Base-by-base conservation (phyloP, 331 rosid species). In the Rosa hybrid region DNA sequence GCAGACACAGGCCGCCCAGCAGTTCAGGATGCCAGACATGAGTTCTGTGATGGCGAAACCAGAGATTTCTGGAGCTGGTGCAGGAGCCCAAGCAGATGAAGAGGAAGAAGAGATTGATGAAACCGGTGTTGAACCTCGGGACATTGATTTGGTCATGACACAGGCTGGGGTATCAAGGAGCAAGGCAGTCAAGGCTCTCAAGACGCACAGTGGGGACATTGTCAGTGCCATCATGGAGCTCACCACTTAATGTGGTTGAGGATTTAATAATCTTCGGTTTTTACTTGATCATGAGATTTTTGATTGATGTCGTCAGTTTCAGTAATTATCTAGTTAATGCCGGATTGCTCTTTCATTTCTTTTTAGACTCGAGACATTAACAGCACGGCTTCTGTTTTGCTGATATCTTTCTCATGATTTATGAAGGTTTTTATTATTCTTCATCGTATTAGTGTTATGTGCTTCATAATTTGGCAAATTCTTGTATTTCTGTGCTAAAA, bases 131-230 rank as follows among this genome's bases (percentile, higher is more conserved):
- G 97, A 83, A 86, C 86, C 92, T 30, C 90, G 90, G n/a, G 98
- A 91, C 88, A 91, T 91, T 83, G 98, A 91, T 81, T 85, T 93
- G 88, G 94, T 93, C 76, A 90, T 93, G 98, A 93, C 98, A 46
- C 98, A 93, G 75, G 97, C 97, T 8, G 92, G 98, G 50, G 98
- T 93, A 76, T 84, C 98, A 51, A 90, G 86, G 87, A 81, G 85
- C 93, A 93, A 93, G 90, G 98, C 98, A 18, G 97, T 93, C 60
- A 93, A 90, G 89, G 98, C 98, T 80, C 98, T 93, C 82, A 88
- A 91, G 93, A 75, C 97, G 78, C 89, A 83, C 85, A 20, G 68
- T 3, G 98, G 98, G 50, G 98, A 93, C 90, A 93, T 93, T 87
- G 98, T 93, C 57, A 90, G 93, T 44, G 98, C 98, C 80, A 91